Evolutionary conservation across 345 rosid genomes (phyloP).

Genomic region (Syzygium aqueum): DNA sequence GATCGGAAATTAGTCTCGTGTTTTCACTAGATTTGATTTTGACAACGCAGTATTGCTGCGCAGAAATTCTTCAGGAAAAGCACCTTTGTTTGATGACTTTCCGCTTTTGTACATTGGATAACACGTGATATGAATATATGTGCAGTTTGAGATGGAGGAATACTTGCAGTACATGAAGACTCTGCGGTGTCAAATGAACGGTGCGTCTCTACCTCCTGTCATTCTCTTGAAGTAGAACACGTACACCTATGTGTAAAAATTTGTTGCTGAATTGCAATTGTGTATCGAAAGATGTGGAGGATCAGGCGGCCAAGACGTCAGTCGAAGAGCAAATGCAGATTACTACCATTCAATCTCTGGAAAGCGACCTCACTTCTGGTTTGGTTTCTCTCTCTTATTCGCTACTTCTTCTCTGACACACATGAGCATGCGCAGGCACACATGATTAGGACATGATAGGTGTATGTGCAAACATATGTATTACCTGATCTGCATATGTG

Average conservation of each 20-base stretch:
- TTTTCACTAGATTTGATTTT: not conserved
- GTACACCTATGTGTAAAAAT: not conserved
- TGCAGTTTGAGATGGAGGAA: constrained; percentile 50
- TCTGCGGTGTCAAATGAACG: constrained; percentile 76
- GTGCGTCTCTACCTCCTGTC: constrained; percentile 9
- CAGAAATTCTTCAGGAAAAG: not conserved
- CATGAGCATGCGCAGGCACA: not conserved
- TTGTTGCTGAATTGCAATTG: not conserved
- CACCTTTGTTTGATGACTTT: not conserved
- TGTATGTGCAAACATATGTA: not conserved
- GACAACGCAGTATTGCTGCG: not conserved
- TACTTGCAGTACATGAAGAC: constrained; percentile 72
- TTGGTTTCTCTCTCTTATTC: not conserved
- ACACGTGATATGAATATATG: not conserved
- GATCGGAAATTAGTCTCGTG: not conserved
- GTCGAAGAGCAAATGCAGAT: constrained; percentile 59
- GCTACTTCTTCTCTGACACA: not conserved
- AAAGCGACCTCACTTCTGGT: constrained; percentile 52
- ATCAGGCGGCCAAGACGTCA: constrained; percentile 63
- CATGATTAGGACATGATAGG: not conserved
- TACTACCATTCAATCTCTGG: constrained; percentile 42
- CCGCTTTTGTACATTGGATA: not conserved
- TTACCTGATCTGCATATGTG: not conserved
- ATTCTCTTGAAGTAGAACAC: not conserved
- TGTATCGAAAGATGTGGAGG: constrained; percentile 49